Base-by-base conservation (phyloP, 129 eudicot genomes). In the Smallanthus sonchifolius region DNA sequence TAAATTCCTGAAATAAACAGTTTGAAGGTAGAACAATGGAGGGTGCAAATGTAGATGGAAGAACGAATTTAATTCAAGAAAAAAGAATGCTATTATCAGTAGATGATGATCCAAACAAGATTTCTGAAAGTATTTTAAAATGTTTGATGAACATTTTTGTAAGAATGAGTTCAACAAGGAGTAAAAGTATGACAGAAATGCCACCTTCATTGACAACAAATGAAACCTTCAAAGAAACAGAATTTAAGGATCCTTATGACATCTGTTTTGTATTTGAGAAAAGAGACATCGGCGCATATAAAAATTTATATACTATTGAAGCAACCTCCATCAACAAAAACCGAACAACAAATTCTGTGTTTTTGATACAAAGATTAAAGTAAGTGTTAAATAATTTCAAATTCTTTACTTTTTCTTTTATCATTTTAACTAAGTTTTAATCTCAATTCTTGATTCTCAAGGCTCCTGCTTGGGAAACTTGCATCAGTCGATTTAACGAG, bases 271-370 rank as follows among this genome's bases (percentile, higher is more conserved):
- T 82, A 52, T 89, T 63, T 42, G 87, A 77, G 43, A 80, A 77
- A 54, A 78, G 88, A 79, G 96, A 89, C 57, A 78, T 92, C 44
- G 97, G 97, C 42, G 74, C 89, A 6, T 92, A 92, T 67, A 86
- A 79, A 59, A 34, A 82, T 69, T 70, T 92, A n/a, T 83, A 74
- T 49, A 79, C 86, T 3, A 77, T 92, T 45, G 94, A 92, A 74
- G 91, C 88, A n/a, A 45, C 82, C 39, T 86, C 86, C 7, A 86
- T 92, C 70, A 83, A 86, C 86, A 76, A 84, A 40, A 84, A 86
- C 72, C 83, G 88, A 47, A 89, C 88, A 10, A 65, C 87, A 42
- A 80, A 77, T 62, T 89, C 93, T 3, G 75, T 86, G n/a, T 92
- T 89, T 65, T 73, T 92, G 55, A 79, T 87, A 30, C 96, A 83